Conservation (phyloP, 371 early-diverging fungal species). For the Chytridium lagenaria region DNA sequence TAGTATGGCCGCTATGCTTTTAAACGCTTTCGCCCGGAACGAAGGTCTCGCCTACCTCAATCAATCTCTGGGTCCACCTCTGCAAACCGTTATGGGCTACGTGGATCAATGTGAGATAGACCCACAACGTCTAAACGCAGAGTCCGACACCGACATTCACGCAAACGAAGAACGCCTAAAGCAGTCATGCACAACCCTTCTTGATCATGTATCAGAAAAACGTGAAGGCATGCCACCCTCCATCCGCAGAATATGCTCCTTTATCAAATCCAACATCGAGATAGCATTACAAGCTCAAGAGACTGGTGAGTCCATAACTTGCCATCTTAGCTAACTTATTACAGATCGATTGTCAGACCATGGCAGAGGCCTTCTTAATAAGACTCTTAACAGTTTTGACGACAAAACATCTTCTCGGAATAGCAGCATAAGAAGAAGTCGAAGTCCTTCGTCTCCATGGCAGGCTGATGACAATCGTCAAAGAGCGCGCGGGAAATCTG, state of each 20-base stretch:
- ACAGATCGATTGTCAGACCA: too few species aligned
- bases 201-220: conserved; percentile 35
- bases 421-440: background rate
- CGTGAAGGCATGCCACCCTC: conserved; percentile 40
- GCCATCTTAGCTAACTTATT: too few species aligned
- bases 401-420: background rate
- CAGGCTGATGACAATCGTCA: background rate
- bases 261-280: conserved; percentile 21
- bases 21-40: conserved; percentile 51
- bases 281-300: background rate
- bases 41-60: conserved; percentile 48
- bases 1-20: conserved; percentile 54
- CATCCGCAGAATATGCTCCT: conserved; percentile 46
- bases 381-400: background rate
- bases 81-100: conserved; percentile 36
- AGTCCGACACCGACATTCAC: conserved; percentile 24
- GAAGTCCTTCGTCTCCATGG: background rate
- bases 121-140: background rate
- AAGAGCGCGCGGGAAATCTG: conserved; percentile 8
- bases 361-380: too few species aligned
- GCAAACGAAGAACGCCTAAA: conserved; percentile 26
- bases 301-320: too few species aligned
- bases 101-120: conserved; percentile 55
- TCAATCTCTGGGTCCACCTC: conserved; percentile 37
- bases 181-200: conserved; percentile 33